phyloP scores from a whole-genome alignment of 2,329 filamentous ascomycete genomes.

The Esteya vermicola region DNA sequence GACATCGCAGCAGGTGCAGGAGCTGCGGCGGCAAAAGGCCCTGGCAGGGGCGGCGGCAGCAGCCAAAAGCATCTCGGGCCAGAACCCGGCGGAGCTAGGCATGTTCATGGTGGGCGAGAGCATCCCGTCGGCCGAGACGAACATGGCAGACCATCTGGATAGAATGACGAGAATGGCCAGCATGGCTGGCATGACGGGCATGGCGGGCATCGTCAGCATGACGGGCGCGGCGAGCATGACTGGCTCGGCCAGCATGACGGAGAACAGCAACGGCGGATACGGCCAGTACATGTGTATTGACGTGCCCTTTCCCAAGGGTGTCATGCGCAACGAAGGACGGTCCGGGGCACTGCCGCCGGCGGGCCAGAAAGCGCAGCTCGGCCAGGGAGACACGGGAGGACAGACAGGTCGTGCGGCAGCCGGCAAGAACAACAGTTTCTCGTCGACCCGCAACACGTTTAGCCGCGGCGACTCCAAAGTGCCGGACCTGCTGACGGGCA shows the following conservation, averaged over 20 bases:
- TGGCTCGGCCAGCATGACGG: conserved; percentile 1
- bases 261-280: conserved; percentile 5
- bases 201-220: no score
- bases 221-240: not conserved
- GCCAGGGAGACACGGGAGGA: no score
- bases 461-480: conserved; percentile 10
- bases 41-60: conserved; percentile 10
- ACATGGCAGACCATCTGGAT: conserved; percentile 4
- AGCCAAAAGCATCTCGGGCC: conserved; percentile 8
- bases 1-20: conserved; percentile 2
- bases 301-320: not conserved
- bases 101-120: no score
- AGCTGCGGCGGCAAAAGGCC: conserved; percentile 14
- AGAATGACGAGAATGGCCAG: no score
- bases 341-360: not conserved
- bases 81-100: conserved; percentile 2
- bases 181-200: no score
- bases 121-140: not conserved
- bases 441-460: no score
- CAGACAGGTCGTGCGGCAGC: no score
- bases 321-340: not conserved
- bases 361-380: no score
- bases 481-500: conserved; percentile 11
- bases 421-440: no score
- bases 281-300: conserved; percentile 11